A percentile compares a stretch with the other conserved stretches of the same genome.
These are phyloP conservation scores for Vaccinium macrocarpon DNA, from an alignment of 148 eudicot genomes.

Conservation along the genomic window DNA sequence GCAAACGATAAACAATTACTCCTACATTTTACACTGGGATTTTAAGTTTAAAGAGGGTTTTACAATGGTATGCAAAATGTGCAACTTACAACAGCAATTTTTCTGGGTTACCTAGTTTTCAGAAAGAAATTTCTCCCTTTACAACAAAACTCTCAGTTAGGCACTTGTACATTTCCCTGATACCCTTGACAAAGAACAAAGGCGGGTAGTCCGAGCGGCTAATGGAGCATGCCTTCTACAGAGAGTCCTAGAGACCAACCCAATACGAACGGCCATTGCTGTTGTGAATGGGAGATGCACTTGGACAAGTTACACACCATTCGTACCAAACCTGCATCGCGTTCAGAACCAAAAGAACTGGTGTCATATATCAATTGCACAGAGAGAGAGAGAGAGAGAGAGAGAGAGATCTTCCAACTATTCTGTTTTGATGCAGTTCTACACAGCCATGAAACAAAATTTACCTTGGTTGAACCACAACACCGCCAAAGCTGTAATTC, in stretches of 20 bases:
- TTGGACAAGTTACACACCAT: conserved; percentile 76
- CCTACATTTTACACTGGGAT: background rate
- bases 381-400: background rate
- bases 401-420: background rate
- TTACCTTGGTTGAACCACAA: conserved; percentile 81
- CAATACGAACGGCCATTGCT: conserved; percentile 89
- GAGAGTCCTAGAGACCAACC: conserved; percentile 71
- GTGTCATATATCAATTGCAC: background rate
- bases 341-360: background rate
- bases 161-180: background rate
- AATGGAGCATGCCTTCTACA: background rate
- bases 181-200: background rate
- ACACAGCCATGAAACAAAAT: background rate
- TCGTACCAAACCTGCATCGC: conserved; percentile 87
- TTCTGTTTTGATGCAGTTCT: background rate
- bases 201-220: background rate
- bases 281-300: conserved; percentile 74
- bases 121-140: background rate
- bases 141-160: background rate
- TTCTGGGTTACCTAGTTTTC: background rate
- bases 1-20: background rate
- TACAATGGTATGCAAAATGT: background rate
- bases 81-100: background rate
- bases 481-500: conserved; percentile 90
- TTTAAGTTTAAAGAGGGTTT: background rate